These are phyloP conservation scores for Leonotis leonurus DNA, from an alignment of 257 asterid species.

Conservation along the genomic window DNA sequence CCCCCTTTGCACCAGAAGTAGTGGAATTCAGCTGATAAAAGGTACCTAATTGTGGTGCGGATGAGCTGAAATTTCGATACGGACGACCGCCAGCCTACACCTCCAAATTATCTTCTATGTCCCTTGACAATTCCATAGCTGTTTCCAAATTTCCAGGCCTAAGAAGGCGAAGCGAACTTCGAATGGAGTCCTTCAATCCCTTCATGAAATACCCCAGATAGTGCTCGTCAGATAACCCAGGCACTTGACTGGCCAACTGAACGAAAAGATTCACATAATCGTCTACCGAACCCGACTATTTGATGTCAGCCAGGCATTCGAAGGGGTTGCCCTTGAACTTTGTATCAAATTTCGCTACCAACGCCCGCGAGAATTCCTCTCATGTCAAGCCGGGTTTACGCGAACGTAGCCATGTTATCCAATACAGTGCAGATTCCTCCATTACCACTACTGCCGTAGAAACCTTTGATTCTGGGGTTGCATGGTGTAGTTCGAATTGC, in stretches of 20 bases:
- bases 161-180: too few relatives aligned
- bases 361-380: background rate
- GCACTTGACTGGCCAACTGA: background rate
- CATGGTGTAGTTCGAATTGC: background rate
- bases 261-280: background rate
- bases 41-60: too few relatives aligned
- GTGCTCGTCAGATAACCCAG: background rate
- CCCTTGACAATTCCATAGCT: background rate
- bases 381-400: background rate
- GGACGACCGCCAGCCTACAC: too few relatives aligned
- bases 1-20: too few relatives aligned
- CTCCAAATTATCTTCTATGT: background rate
- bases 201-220: background rate
- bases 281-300: background rate
- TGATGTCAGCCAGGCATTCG: background rate
- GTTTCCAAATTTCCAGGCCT: background rate
- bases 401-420: background rate
- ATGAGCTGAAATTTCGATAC: too few relatives aligned
- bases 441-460: background rate
- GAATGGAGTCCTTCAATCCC: background rate
- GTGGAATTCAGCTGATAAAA: too few relatives aligned
- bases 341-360: background rate
- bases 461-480: background rate
- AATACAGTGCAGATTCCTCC: background rate
- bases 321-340: background rate